These are phyloP conservation scores for Hypomyces rosellus DNA, from an alignment of 2,329 filamentous ascomycete genomes.

Conservation along the genomic window DNA sequence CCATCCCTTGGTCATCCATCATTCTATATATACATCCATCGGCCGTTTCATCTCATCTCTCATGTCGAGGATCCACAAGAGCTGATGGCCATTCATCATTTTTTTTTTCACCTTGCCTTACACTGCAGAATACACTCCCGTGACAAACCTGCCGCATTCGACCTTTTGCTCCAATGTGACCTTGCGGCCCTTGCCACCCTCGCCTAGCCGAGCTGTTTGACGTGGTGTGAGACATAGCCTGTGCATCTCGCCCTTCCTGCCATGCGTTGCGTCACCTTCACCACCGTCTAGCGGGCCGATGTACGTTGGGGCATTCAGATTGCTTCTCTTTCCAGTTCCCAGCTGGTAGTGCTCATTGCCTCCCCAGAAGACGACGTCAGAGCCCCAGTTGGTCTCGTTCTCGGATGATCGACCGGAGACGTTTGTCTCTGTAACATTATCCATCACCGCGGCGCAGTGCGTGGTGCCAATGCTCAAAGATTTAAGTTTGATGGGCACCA, in stretches of 20 bases:
- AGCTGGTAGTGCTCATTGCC: constrained; percentile 92
- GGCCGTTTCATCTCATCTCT: no score
- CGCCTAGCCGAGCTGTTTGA: constrained; percentile 59
- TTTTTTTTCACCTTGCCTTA: background rate
- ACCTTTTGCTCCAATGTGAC: constrained; percentile 79
- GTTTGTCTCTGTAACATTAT: constrained; percentile 66
- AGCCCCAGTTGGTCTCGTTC: constrained; percentile 79
- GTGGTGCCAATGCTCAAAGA: constrained; percentile 69
- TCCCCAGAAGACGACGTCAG: constrained; percentile 88
- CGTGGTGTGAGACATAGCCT: constrained; percentile 75
- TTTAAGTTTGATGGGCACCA: constrained; percentile 72
- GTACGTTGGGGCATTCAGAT: constrained; percentile 67
- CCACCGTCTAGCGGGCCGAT: constrained; percentile 68
- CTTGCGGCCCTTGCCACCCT: constrained; percentile 55
- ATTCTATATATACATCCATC: background rate
- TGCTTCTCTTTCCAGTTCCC: constrained; percentile 83
- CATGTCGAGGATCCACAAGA: no score
- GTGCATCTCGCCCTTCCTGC: constrained; percentile 57
- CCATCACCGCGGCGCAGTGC: constrained; percentile 77
- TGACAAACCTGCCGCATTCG: constrained; percentile 77
- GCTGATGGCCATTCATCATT: background rate
- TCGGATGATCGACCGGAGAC: constrained; percentile 44
- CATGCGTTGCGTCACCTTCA: constrained; percentile 50
- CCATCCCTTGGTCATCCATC: constrained; percentile 1
- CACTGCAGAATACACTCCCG: constrained; percentile 69